Evolutionary conservation across 495 filamentous ascomycete genomes (phyloP).

Genomic region (Aspergillus saccharolyticus): DNA sequence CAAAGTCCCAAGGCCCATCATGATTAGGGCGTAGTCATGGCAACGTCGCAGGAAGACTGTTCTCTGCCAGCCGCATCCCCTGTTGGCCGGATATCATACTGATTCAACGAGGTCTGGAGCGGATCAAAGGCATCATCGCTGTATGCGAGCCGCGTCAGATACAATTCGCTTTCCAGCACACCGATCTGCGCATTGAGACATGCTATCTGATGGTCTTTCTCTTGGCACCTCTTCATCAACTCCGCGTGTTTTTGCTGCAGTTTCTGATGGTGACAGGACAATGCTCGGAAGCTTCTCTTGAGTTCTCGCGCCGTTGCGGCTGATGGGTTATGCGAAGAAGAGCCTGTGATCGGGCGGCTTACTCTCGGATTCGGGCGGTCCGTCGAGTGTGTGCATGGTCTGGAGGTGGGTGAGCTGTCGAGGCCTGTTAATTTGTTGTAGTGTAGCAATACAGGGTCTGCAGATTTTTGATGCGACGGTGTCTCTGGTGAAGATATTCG

Average conservation of each 20-base stretch:
- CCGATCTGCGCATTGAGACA: neutral
- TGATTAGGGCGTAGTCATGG: neutral
- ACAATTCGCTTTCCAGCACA: neutral
- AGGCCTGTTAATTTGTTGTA: too few relatives aligned
- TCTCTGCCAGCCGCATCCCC: neutral
- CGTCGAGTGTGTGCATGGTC: too few relatives aligned
- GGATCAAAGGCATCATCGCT: neutral
- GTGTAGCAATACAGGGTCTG: too few relatives aligned
- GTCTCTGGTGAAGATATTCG: too few relatives aligned
- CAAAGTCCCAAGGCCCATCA: neutral
- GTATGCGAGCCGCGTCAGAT: neutral
- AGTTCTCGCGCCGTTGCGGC: neutral
- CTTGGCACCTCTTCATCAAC: neutral
- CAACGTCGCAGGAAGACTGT: neutral
- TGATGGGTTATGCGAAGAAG: neutral
- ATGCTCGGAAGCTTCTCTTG: neutral
- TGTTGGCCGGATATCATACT: neutral
- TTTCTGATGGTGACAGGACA: neutral
- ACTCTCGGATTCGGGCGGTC: too few relatives aligned
- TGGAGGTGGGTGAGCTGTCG: too few relatives aligned
- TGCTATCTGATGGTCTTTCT: neutral
- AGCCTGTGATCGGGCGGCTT: too few relatives aligned
- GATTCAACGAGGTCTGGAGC: neutral
- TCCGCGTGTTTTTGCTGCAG: neutral
- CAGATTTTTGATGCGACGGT: too few relatives aligned